Percentiles rank a stretch among this genome's conserved stretches.
Conservation (phyloP, 1,139 yeast species). For the Saccharomycopsis crataegensis region DNA sequence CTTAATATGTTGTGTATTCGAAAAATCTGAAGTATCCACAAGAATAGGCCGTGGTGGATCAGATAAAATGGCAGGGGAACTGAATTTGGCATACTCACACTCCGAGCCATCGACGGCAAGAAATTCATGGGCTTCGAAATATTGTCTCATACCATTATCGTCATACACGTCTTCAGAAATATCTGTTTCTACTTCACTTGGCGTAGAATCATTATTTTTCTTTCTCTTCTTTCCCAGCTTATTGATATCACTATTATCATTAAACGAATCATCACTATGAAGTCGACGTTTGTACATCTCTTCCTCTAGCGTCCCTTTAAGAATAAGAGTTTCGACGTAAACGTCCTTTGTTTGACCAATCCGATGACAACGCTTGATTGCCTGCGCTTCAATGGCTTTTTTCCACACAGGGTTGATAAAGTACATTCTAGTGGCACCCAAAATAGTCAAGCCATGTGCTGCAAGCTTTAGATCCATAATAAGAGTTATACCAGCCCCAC, state of each 20-base stretch:
- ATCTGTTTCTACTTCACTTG: slow-evolving; percentile 25
- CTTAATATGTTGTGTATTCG: not conserved
- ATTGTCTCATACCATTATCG: slow-evolving; percentile 52
- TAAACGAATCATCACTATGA: not conserved
- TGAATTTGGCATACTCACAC: not conserved
- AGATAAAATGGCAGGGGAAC: not conserved
- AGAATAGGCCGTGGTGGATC: not conserved
- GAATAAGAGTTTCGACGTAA: slow-evolving; percentile 56
- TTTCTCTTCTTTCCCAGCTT: not conserved
- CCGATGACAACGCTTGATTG: slow-evolving; percentile 66
- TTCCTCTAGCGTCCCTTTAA: slow-evolving; percentile 58
- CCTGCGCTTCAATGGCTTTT: slow-evolving; percentile 62
- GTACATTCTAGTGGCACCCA: slow-evolving; percentile 60
- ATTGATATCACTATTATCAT: not conserved
- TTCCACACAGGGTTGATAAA: slow-evolving; percentile 69
- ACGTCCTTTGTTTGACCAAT: slow-evolving; percentile 56
- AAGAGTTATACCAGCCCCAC: slow-evolving; percentile 40
- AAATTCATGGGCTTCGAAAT: slow-evolving; percentile 42
- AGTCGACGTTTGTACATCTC: slow-evolving; percentile 42
- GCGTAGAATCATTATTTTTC: slow-evolving; percentile 13
- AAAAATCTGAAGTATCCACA: slow-evolving; percentile 1
- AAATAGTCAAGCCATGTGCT: slow-evolving; percentile 62
- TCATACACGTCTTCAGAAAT: slow-evolving; percentile 35
- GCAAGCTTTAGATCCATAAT: slow-evolving; percentile 65
- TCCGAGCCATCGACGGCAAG: slow-evolving; percentile 21